These are phyloP conservation scores for Amoeboradix gromovi DNA, from an alignment of 371 early-diverging fungal genomes.

Conservation along the genomic window DNA sequence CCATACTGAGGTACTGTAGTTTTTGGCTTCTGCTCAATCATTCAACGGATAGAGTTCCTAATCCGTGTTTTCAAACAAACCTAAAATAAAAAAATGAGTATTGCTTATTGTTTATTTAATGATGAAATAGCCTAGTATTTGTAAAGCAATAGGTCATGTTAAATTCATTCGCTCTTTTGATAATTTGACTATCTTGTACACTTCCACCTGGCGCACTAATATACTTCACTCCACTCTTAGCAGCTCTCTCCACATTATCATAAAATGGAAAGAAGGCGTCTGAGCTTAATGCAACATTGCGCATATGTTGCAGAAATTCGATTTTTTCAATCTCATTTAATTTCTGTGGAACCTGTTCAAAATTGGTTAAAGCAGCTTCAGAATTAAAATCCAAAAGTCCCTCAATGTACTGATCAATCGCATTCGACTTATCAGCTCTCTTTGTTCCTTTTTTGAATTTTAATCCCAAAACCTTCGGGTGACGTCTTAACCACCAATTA, in stretches of 20 bases:
- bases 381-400: constrained; percentile 33
- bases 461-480: constrained; percentile 56
- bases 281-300: constrained; percentile 48
- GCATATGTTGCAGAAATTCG: constrained; percentile 35
- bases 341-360: constrained; percentile 39
- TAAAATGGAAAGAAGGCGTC: constrained; percentile 97
- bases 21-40: neutral
- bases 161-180: constrained; percentile 46
- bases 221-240: constrained; percentile 50
- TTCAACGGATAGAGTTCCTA: too few species aligned
- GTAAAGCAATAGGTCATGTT: constrained; percentile 58
- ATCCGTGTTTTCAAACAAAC: too few species aligned
- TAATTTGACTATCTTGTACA: constrained; percentile 54
- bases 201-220: constrained; percentile 71
- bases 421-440: constrained; percentile 81
- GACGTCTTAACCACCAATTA: constrained; percentile 88
- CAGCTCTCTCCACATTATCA: constrained; percentile 69
- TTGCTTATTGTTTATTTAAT: too few species aligned
- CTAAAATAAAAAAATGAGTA: too few species aligned
- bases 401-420: constrained; percentile 76
- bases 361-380: constrained; percentile 42
- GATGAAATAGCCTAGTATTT: constrained; percentile 70
- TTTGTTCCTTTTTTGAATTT: constrained; percentile 56
- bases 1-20: neutral
- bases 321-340: constrained; percentile 45